Conservation (phyloP, 179 eudicot genomes). For the Beta lomatogona region DNA sequence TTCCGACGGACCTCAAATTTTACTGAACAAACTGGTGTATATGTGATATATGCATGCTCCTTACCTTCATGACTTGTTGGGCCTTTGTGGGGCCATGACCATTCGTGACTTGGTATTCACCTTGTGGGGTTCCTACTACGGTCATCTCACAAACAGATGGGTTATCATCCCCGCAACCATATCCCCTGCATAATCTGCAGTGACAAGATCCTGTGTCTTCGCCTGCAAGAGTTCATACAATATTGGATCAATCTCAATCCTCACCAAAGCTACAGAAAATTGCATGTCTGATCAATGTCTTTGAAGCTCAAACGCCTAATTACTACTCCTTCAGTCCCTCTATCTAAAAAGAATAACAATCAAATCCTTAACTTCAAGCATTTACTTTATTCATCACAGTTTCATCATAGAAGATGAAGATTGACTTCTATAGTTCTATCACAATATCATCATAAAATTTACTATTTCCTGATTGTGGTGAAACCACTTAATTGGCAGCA, state of each 20-base stretch:
- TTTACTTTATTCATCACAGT: too few relatives aligned
- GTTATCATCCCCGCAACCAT: constrained; percentile 62
- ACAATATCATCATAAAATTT: too few relatives aligned
- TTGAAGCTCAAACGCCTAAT: background rate
- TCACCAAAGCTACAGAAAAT: background rate
- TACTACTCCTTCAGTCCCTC: too few relatives aligned
- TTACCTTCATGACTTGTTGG: constrained; percentile 61
- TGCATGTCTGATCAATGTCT: background rate
- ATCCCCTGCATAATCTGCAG: constrained; percentile 67
- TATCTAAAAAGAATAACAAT: too few relatives aligned
- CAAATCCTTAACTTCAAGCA: too few relatives aligned
- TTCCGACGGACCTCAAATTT: background rate
- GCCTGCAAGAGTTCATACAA: constrained; percentile 41
- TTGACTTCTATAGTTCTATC: too few relatives aligned
- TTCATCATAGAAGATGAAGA: too few relatives aligned
- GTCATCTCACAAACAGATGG: constrained; percentile 60
- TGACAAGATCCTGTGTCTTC: constrained; percentile 51
- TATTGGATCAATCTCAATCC: background rate
- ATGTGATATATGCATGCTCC: background rate
- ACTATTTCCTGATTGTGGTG: too few relatives aligned
- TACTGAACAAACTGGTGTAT: too few relatives aligned
- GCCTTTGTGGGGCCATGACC: constrained; percentile 72
- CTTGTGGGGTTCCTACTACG: constrained; percentile 30
- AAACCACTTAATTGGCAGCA: too few relatives aligned
- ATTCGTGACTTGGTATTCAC: constrained; percentile 79